Evolutionary conservation across 1,284 basidiomycete species (phyloP).

Genomic region (Ceratobasidium sp.): DNA sequence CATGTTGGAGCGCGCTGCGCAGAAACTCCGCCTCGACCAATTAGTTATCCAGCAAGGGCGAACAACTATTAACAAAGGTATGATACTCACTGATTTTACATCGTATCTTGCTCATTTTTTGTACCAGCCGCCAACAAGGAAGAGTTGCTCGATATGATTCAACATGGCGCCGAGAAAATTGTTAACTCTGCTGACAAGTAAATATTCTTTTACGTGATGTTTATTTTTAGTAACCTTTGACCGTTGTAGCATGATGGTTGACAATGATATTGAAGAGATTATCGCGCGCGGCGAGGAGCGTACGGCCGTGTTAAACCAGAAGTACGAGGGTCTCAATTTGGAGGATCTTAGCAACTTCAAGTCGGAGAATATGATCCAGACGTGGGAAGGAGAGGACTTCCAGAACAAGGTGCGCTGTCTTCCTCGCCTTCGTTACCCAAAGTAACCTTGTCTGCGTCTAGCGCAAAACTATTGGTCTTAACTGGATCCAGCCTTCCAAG

Average conservation of each 20-base stretch:
- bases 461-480: slow-evolving; percentile 80
- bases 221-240: neutral
- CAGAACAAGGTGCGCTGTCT: slow-evolving; percentile 69
- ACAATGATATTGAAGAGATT: slow-evolving; percentile 95
- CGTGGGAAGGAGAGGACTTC: slow-evolving; percentile 99
- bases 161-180: slow-evolving; percentile 97
- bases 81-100: slow-evolving; percentile 37
- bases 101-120: slow-evolving; percentile 8
- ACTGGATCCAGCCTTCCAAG: slow-evolving; percentile 93
- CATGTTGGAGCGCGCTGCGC: slow-evolving; percentile 95
- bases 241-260: slow-evolving; percentile 74
- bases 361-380: slow-evolving; percentile 85
- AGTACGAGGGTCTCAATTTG: slow-evolving; percentile 92
- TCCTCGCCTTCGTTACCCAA: slow-evolving; percentile 16
- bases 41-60: slow-evolving; percentile 98
- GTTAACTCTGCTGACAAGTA: slow-evolving; percentile 82
- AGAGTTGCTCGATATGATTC: slow-evolving; percentile 97
- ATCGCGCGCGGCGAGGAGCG: slow-evolving; percentile 93
- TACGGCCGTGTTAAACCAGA: slow-evolving; percentile 89
- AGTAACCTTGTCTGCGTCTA: slow-evolving; percentile 55
- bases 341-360: slow-evolving; percentile 99
- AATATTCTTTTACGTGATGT: slow-evolving; percentile 52
- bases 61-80: slow-evolving; percentile 73
- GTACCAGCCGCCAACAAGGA: slow-evolving; percentile 90
- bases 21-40: slow-evolving; percentile 96